Evolutionary conservation across 176 grass and related monocot genomes (phyloP).

Genomic region (Ananas comosus): DNA sequence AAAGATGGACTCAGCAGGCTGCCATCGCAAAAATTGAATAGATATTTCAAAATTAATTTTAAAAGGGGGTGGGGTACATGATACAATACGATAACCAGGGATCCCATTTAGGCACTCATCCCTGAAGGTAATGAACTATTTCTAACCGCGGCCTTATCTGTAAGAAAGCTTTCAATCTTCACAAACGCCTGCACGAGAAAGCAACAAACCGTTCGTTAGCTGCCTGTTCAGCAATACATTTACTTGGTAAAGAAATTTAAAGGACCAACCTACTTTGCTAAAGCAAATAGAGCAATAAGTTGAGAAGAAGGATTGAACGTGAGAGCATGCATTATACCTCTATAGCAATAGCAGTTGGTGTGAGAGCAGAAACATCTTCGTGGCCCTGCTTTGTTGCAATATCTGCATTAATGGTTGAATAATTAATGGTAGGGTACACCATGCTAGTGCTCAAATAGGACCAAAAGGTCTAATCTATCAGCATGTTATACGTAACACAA

Average conservation of each 20-base stretch:
- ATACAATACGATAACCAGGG: constrained; percentile 5
- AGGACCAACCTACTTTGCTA: neutral
- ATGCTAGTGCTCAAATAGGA: neutral
- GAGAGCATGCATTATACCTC: constrained; percentile 43
- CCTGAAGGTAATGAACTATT: constrained; percentile 23
- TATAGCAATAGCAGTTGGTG: constrained; percentile 69
- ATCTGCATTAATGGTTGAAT: constrained; percentile 32
- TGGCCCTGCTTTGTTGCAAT: constrained; percentile 73
- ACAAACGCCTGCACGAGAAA: constrained; percentile 52
- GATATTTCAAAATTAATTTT: neutral
- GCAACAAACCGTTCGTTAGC: neutral
- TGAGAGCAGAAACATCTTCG: constrained; percentile 53
- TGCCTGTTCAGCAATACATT: neutral
- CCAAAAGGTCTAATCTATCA: neutral
- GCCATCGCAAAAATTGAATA: neutral
- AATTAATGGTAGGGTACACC: neutral
- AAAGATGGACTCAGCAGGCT: constrained; percentile 10
- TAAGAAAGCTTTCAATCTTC: constrained; percentile 61
- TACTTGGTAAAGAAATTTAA: neutral
- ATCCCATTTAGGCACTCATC: constrained; percentile 1
- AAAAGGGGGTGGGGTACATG: constrained; percentile 20
- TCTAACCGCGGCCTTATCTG: constrained; percentile 45
- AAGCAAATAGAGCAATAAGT: neutral
- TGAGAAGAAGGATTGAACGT: neutral
- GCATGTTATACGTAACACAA: neutral